These are phyloP conservation scores for Yamadazyma sp. DNA, from an alignment of 1,139 yeast species.

Conservation along the genomic window DNA sequence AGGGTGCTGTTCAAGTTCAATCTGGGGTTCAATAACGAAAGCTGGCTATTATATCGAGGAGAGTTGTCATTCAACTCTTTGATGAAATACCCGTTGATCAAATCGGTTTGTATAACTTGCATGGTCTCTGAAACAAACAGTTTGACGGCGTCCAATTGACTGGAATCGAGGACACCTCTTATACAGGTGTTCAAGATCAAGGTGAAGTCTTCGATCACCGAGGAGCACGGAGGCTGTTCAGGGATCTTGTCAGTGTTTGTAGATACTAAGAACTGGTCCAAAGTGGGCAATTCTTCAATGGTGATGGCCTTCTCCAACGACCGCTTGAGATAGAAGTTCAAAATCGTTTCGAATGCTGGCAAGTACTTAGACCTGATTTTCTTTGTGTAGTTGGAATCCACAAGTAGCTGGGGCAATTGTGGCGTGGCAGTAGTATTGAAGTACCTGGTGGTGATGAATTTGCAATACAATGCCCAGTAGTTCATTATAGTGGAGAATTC, in stretches of 20 bases:
- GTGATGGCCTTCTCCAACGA: constrained; percentile 81
- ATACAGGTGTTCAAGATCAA: constrained; percentile 69
- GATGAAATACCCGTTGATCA: constrained; percentile 40
- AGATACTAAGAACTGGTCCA: constrained; percentile 30
- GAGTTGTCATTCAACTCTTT: constrained; percentile 56
- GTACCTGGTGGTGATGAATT: constrained; percentile 72
- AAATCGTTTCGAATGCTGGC: constrained; percentile 63
- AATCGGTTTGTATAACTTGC: constrained; percentile 35
- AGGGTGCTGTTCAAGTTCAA: constrained; percentile 18
- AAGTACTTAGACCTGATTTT: constrained; percentile 56
- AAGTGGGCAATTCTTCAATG: constrained; percentile 70
- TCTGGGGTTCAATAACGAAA: constrained; percentile 23
- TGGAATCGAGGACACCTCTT: constrained; percentile 59
- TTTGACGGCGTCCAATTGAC: constrained; percentile 55
- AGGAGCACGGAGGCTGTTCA: constrained; percentile 70
- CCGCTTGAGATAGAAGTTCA: constrained; percentile 68
- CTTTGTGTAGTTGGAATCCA: constrained; percentile 58
- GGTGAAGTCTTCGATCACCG: constrained; percentile 84
- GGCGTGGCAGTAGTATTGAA: constrained; percentile 8
- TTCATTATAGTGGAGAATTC: constrained; percentile 78
- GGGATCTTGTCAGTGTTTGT: constrained; percentile 23
- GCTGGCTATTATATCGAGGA: constrained; percentile 50
- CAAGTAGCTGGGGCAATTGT: constrained; percentile 51
- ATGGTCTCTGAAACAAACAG: constrained; percentile 41
- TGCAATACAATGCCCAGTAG: constrained; percentile 83